Conservation (phyloP, 2,329 filamentous ascomycete species). For the Pyrenochaeta sp. region DNA sequence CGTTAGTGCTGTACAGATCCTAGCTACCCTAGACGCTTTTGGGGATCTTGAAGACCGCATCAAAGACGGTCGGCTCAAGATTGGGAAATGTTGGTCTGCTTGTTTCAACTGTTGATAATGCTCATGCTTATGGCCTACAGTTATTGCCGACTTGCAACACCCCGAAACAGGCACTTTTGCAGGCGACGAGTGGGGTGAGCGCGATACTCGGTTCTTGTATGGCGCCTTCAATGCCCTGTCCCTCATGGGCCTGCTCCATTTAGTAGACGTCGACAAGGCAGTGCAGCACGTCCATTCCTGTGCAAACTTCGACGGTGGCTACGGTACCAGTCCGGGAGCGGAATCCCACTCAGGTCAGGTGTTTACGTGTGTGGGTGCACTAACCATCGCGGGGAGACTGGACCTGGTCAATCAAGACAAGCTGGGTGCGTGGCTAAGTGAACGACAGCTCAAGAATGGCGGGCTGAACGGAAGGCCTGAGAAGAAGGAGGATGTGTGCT, state of each 20-base stretch:
- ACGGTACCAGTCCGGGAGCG: conserved; percentile 85
- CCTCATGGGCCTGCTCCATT: conserved; percentile 73
- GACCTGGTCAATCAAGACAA: conserved; percentile 84
- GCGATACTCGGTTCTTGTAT: conserved; percentile 93
- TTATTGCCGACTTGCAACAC: conserved; percentile 84
- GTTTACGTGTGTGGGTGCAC: conserved; percentile 88
- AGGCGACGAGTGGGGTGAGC: conserved; percentile 96
- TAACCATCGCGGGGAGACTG: conserved; percentile 81
- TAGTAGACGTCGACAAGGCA: conserved; percentile 81
- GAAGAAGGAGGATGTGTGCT: conserved; percentile 96
- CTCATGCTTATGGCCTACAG: conserved; percentile 53
- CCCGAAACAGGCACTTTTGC: conserved; percentile 83
- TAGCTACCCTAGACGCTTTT: conserved; percentile 85
- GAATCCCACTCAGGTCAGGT: conserved; percentile 97
- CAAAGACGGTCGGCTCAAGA: conserved; percentile 71
- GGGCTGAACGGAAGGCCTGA: conserved; percentile 94
- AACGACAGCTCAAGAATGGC: conserved; percentile 85
- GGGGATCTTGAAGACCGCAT: conserved; percentile 78
- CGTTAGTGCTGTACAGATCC: conserved; percentile 91
- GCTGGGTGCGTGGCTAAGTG: conserved; percentile 88
- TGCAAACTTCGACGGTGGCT: conserved; percentile 93
- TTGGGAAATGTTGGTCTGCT: conserved; percentile 76
- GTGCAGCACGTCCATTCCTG: conserved; percentile 81
- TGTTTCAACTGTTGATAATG: conserved; percentile 6
- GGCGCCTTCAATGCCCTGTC: conserved; percentile 89